Conservation (phyloP, 1,284 basidiomycete species). For the Cutaneotrichosporon sp. region DNA sequence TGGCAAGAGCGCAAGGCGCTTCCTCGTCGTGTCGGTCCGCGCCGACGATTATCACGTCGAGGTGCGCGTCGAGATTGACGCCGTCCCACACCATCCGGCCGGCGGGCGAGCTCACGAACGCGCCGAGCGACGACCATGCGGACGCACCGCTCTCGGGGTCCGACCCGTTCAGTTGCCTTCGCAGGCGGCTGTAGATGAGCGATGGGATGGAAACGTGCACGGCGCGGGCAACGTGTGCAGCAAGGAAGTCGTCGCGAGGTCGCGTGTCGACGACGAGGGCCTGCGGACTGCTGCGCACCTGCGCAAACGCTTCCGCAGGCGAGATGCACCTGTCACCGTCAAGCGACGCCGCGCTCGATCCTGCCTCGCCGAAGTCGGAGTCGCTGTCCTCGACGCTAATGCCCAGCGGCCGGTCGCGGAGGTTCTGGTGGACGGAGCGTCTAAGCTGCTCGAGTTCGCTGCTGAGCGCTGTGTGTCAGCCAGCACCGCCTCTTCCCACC, state of each 20-base stretch:
- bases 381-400: conserved; percentile 23
- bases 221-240: conserved; percentile 65
- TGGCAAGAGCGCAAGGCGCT: conserved; percentile 24
- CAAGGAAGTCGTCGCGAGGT: conserved; percentile 64
- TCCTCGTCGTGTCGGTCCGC: conserved; percentile 33
- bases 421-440: conserved; percentile 38
- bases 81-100: conserved; percentile 69
- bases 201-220: conserved; percentile 81
- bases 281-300: conserved; percentile 21
- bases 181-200: conserved; percentile 78
- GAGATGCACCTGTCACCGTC: conserved; percentile 21
- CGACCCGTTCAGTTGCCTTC: conserved; percentile 56
- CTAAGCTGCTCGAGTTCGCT: conserved; percentile 41
- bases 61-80: conserved; percentile 52
- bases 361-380: conserved; percentile 11
- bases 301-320: conserved; percentile 20
- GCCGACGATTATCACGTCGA: conserved; percentile 40
- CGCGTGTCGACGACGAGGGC: conserved; percentile 74
- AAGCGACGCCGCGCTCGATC: not conserved
- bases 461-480: conserved; percentile 27
- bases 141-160: not conserved
- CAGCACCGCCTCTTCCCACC: not conserved
- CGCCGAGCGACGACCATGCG: conserved; percentile 65
- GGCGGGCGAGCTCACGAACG: conserved; percentile 73
- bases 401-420: conserved; percentile 37